Base-by-base conservation (phyloP, 768 basidiomycete species). In the Boletus coccyginus region DNA sequence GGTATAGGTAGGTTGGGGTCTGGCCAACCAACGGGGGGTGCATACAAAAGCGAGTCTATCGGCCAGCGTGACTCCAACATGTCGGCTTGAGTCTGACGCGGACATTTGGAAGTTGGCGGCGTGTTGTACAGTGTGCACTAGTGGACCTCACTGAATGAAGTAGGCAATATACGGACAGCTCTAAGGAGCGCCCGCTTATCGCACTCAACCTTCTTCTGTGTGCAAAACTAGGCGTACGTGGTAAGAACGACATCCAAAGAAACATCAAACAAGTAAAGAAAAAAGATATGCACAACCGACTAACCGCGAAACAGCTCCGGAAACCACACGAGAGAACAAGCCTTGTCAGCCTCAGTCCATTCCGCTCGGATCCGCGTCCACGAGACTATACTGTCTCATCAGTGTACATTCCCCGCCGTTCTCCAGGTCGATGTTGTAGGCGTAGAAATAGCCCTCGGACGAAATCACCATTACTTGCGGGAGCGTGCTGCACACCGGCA, bases 381-480 rank as follows among this genome's bases (percentile, higher is more conserved):
- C 68, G 39, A 69, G 66, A 51, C 84, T 90, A 68, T 94, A 98
- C 70, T 96, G 94, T 76, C 96, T 96, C 82, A 94, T 88, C 66
- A 99, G 71, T 19, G 88, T 82, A 64, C 96, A 98, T 72, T 99
- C 96, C 3, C 96, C 96, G 3, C 96, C 96, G 50, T 88, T 87
- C 72, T 99, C 96, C 57, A 98, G 74, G 74, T 99, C 96, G 66
- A 99, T 96, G 63, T 82, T 91, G 72, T 98, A 98, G 16, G 89
- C 85, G 68, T 99, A 98, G 70, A 97, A 96, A 63, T 93, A 90
- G 2, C 96, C 96, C 55, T 98, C 94, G 0, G 92, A 90, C 0
- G 94, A 94, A 54, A 98, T 84, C 24, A 99, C 94, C 92, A 97
- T 96, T 12, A 98, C 88, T 57, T 99, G 96, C 0, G 96, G 95